These are phyloP conservation scores for Pyrenophora tritici-repentis DNA, from an alignment of 2,329 filamentous ascomycete species.

Conservation along the genomic window DNA sequence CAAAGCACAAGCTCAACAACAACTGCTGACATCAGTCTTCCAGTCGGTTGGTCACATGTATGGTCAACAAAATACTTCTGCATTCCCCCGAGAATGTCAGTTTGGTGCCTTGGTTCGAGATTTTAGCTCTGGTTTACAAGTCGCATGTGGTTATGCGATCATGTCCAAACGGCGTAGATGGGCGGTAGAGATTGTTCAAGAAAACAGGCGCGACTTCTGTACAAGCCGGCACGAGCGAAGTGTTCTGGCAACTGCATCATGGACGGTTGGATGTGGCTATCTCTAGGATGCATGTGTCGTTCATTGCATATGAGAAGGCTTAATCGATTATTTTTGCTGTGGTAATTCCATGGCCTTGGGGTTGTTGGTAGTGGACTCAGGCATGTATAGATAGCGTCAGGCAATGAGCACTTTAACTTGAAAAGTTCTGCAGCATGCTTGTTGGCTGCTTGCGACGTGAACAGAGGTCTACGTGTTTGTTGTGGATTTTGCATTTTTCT, in stretches of 20 bases:
- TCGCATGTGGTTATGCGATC: not conserved
- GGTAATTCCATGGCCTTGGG: not conserved
- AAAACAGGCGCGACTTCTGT: not conserved
- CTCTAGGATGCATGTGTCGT: conserved; percentile 8
- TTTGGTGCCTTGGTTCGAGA: too few relatives aligned
- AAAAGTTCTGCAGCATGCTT: too few relatives aligned
- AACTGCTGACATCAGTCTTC: conserved; percentile 34
- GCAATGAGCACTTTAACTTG: too few relatives aligned
- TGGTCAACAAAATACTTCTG: not conserved
- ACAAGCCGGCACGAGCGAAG: not conserved
- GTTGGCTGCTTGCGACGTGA: too few relatives aligned
- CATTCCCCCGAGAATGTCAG: not conserved
- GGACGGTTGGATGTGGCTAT: not conserved
- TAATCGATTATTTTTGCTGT: not conserved
- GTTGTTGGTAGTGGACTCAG: too few relatives aligned
- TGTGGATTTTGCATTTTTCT: too few relatives aligned
- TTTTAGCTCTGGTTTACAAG: too few relatives aligned
- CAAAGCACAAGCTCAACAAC: conserved; percentile 52
- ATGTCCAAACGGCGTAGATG: not conserved
- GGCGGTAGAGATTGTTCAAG: not conserved
- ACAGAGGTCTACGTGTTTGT: too few relatives aligned
- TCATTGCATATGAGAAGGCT: conserved; percentile 10
- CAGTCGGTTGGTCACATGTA: not conserved
- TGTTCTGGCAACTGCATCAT: not conserved
- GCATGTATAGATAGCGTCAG: too few relatives aligned